A percentile compares a stretch with the other conserved stretches of the same genome.
Evolutionary conservation across 2,329 filamentous ascomycete genomes (phyloP).

Genomic region (Aspergillus udagawae): DNA sequence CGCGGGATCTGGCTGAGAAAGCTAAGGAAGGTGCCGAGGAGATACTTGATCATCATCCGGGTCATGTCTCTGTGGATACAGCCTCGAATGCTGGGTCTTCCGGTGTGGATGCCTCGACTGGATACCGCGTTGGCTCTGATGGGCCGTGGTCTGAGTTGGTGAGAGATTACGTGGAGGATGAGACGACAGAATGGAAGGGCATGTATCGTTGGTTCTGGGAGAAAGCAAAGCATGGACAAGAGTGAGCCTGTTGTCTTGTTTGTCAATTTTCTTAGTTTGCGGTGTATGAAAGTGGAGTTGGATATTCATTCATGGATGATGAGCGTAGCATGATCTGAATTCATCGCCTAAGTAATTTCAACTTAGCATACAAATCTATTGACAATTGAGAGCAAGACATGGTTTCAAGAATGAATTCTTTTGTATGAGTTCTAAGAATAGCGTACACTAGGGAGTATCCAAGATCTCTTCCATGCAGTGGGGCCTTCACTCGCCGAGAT

Average conservation of each 20-base stretch:
- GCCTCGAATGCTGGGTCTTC: constrained; percentile 19
- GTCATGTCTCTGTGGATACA: constrained; percentile 26
- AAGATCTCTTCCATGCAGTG: background rate
- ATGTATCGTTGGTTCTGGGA: constrained; percentile 43
- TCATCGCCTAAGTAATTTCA: background rate
- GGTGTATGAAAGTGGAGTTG: background rate
- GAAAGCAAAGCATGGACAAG: constrained; percentile 21
- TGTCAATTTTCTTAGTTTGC: background rate
- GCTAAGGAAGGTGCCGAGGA: constrained; percentile 26
- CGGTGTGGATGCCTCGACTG: constrained; percentile 4
- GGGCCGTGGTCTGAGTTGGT: constrained; percentile 32
- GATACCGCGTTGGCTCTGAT: constrained; percentile 9
- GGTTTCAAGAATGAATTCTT: too few relatives aligned
- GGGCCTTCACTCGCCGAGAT: background rate
- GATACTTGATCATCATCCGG: constrained; percentile 19
- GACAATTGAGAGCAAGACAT: background rate
- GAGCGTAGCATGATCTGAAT: background rate
- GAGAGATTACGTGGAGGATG: constrained; percentile 44
- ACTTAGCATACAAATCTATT: background rate
- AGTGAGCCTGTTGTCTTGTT: background rate
- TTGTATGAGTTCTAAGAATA: background rate
- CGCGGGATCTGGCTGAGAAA: constrained; percentile 31
- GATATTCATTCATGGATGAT: background rate
- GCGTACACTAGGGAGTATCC: background rate
- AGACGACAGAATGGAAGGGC: constrained; percentile 36